phyloP scores from a whole-genome alignment of 495 filamentous ascomycete genomes.

The Aspergillus conjunctus region DNA sequence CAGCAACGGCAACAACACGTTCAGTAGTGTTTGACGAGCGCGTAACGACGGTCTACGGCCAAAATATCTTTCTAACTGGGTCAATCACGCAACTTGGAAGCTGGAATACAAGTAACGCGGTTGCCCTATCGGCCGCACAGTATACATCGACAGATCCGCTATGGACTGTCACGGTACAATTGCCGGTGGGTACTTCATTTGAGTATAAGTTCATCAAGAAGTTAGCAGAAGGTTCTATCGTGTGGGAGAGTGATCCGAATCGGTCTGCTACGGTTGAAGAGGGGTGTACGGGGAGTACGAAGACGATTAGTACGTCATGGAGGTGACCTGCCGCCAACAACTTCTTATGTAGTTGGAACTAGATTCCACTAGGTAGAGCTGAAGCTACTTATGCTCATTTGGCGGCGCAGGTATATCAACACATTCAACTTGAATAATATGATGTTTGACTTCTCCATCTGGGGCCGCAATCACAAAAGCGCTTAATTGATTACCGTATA shows the following conservation, averaged over 20 bases:
- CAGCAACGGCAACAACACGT: constrained; percentile 40
- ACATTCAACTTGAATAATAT: constrained; percentile 28
- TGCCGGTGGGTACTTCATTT: constrained; percentile 53
- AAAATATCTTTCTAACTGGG: constrained; percentile 61
- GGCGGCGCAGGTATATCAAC: constrained; percentile 21
- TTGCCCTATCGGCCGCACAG: constrained; percentile 50
- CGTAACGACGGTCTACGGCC: constrained; percentile 56
- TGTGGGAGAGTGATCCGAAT: constrained; percentile 66
- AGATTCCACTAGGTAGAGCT: neutral
- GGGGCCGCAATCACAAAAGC: constrained; percentile 25
- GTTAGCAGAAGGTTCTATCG: constrained; percentile 48
- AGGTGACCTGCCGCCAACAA: constrained; percentile 14
- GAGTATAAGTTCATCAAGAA: constrained; percentile 69
- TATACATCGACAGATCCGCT: constrained; percentile 57
- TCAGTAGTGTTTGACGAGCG: constrained; percentile 59
- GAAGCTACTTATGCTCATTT: neutral
- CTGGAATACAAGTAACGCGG: constrained; percentile 52
- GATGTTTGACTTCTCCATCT: constrained; percentile 16
- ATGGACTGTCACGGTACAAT: constrained; percentile 52
- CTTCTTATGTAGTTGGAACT: no score
- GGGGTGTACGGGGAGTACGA: constrained; percentile 35
- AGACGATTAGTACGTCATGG: constrained; percentile 21
- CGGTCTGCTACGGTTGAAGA: constrained; percentile 52
- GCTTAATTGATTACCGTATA: constrained; percentile 29
- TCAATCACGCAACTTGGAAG: constrained; percentile 52